Conservation (phyloP, 202 grass and related monocot species). For the Zoysia matrella region DNA sequence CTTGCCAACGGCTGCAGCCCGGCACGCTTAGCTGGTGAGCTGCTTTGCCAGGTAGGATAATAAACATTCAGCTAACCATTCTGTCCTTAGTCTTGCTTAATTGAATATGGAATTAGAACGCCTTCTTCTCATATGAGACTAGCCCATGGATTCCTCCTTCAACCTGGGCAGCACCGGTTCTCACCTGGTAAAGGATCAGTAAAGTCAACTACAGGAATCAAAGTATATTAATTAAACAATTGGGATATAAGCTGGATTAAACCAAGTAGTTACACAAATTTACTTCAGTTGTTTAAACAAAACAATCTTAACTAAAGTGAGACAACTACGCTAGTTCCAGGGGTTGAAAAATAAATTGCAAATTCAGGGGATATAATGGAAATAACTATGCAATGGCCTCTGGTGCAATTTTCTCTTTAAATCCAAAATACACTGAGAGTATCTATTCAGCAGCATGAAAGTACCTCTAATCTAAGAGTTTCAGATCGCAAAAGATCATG, state of each 20-base stretch:
- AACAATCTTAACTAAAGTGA: neutral
- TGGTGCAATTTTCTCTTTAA: conserved; percentile 17
- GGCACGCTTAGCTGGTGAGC: neutral
- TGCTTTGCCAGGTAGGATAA: neutral
- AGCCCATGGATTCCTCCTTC: conserved; percentile 92
- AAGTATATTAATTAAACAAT: too few relatives aligned
- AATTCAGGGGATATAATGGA: neutral
- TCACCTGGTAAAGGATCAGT: conserved; percentile 52
- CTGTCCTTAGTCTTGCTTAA: neutral
- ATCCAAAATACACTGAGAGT: neutral
- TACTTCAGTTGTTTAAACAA: too few relatives aligned
- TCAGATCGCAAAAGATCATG: conserved; percentile 77
- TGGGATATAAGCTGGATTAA: neutral
- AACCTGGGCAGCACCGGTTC: conserved; percentile 81
- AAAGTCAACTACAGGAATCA: neutral
- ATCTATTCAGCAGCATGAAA: neutral
- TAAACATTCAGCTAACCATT: neutral
- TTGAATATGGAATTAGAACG: conserved; percentile 50
- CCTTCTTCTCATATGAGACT: conserved; percentile 91
- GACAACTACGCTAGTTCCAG: neutral
- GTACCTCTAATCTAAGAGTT: conserved; percentile 84
- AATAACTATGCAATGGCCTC: neutral
- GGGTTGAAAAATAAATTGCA: neutral
- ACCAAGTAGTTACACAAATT: too few relatives aligned
- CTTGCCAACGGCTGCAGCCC: neutral